phyloP scores from a whole-genome alignment of 805 yeast genomes.

The Candida maesae region DNA sequence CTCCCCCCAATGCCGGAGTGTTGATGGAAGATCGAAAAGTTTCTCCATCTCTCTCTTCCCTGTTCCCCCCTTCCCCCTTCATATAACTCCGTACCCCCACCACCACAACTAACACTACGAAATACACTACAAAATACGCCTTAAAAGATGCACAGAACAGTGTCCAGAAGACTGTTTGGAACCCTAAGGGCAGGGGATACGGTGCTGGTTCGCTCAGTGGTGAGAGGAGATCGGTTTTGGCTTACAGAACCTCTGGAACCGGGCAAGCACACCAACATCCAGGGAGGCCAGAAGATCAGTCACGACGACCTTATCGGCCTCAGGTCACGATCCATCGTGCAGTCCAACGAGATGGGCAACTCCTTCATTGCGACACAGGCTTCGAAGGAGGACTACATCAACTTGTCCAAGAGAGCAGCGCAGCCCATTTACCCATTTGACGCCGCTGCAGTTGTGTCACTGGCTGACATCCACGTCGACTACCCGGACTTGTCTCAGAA shows the following conservation, averaged over 20 bases:
- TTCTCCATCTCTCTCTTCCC: too few species aligned
- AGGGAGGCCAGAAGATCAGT: conserved; percentile 23
- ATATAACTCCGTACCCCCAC: too few species aligned
- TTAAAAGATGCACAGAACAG: background rate
- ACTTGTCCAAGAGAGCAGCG: conserved; percentile 38
- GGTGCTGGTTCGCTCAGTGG: conserved; percentile 20
- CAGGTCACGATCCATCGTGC: conserved; percentile 32
- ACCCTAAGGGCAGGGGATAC: conserved; percentile 19
- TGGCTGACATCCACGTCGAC: conserved; percentile 45
- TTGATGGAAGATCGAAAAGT: too few species aligned
- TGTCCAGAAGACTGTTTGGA: conserved; percentile 6
- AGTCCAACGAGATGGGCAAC: conserved; percentile 22
- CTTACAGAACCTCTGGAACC: conserved; percentile 23
- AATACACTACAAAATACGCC: too few species aligned
- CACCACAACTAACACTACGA: too few species aligned
- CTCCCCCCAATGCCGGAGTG: too few species aligned
- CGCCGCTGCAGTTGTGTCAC: conserved; percentile 42
- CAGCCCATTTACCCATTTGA: conserved; percentile 50
- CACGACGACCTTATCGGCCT: conserved; percentile 39
- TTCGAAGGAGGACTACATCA: conserved; percentile 45
- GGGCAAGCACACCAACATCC: conserved; percentile 21
- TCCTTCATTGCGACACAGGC: conserved; percentile 37
- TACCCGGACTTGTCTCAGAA: conserved; percentile 31
- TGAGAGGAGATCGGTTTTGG: conserved; percentile 22
- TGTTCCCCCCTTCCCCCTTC: too few species aligned